A percentile compares a stretch with the other conserved stretches of the same genome.
Evolutionary conservation across 805 yeast genomes (phyloP).

Genomic region (Kuraishia borneana): DNA sequence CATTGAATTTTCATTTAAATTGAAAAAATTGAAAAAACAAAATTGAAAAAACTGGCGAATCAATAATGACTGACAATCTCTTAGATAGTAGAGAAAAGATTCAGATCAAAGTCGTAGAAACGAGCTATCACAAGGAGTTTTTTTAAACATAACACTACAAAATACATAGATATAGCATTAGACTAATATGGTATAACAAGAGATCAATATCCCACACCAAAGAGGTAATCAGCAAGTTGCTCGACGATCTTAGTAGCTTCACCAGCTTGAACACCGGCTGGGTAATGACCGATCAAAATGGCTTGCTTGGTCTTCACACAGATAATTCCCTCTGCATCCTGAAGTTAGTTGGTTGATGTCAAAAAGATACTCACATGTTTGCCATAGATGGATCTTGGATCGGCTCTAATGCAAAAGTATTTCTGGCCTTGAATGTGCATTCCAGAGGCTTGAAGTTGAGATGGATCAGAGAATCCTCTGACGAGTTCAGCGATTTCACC

Average conservation of each 20-base stretch:
- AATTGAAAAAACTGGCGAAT: no score
- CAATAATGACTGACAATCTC: no score
- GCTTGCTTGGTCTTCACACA: conserved; percentile 94
- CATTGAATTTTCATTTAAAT: no score
- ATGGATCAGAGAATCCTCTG: conserved; percentile 70
- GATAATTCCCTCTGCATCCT: conserved; percentile 77
- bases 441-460: conserved; percentile 74
- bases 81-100: no score
- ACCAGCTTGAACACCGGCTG: conserved; percentile 83
- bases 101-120: no score
- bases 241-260: conserved; percentile 94
- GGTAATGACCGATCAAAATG: conserved; percentile 87
- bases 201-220: conserved; percentile 66
- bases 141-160: no score
- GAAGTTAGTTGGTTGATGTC: conserved; percentile 7
- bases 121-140: no score
- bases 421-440: conserved; percentile 77
- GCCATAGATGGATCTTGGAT: conserved; percentile 88
- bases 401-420: conserved; percentile 82
- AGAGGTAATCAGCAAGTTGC: conserved; percentile 89
- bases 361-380: conserved; percentile 31
- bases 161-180: no score
- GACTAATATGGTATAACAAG: no score
- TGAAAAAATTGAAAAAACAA: no score
- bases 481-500: conserved; percentile 69